These are phyloP conservation scores for Lantana camara DNA, from an alignment of 257 asterid genomes.

Conservation along the genomic window DNA sequence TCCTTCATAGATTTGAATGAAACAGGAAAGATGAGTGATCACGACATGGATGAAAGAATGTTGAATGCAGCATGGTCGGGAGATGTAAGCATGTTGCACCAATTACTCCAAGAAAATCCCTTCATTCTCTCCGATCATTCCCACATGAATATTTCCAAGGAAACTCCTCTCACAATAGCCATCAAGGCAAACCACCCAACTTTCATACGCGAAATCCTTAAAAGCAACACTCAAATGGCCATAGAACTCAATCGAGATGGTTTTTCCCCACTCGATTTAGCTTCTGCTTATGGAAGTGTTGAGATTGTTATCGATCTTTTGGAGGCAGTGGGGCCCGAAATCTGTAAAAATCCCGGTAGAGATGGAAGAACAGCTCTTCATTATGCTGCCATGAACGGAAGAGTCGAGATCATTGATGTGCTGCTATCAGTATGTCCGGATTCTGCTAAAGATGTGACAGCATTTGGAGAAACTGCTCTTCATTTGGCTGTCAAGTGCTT, in stretches of 20 bases:
- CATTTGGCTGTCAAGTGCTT: constrained; percentile 33
- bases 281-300: not conserved
- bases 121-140: constrained; percentile 17
- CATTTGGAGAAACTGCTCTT: constrained; percentile 26
- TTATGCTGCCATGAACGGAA: constrained; percentile 27
- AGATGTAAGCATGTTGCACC: constrained; percentile 7
- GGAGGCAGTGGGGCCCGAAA: constrained; percentile 11
- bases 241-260: constrained; percentile 2
- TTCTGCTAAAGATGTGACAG: constrained; percentile 3
- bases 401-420: constrained; percentile 8
- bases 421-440: constrained; percentile 7
- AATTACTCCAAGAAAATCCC: constrained; percentile 12
- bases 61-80: constrained; percentile 17
- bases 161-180: constrained; percentile 11
- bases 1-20: too few relatives aligned
- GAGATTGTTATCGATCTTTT: constrained; percentile 23
- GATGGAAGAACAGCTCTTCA: constrained; percentile 18
- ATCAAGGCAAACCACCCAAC: constrained; percentile 9
- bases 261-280: not conserved
- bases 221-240: constrained; percentile 5
- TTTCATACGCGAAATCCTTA: constrained; percentile 14
- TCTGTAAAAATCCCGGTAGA: not conserved
- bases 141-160: not conserved
- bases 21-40: too few relatives aligned
- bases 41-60: constrained; percentile 15